A percentile compares a stretch with the other conserved stretches of the same genome.
phyloP scores from a whole-genome alignment of 257 asterid genomes.

The Fraxinus anomala region DNA sequence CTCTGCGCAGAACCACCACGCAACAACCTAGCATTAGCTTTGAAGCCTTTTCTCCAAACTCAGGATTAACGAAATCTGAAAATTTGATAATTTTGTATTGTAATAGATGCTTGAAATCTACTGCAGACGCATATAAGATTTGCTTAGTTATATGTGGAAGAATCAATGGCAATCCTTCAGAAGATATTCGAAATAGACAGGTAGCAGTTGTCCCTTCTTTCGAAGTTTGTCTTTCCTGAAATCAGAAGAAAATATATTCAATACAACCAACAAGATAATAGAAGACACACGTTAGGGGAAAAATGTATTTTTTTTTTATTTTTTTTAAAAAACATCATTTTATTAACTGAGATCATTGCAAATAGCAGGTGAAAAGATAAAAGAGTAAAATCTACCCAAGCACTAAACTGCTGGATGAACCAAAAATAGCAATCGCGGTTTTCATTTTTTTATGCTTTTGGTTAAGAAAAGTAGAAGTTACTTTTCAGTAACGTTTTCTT shows the following conservation, averaged over 20 bases:
- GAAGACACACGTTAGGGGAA: not conserved
- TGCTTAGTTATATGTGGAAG: constrained; percentile 85
- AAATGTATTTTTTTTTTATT: not conserved
- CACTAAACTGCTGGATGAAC: no score
- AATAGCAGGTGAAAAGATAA: no score
- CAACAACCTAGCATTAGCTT: constrained; percentile 82
- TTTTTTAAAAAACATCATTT: no score
- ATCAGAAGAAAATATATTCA: constrained; percentile 17
- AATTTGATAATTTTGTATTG: constrained; percentile 77
- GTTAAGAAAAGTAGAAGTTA: not conserved
- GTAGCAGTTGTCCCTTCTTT: constrained; percentile 74
- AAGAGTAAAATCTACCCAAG: no score
- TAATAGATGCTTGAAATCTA: constrained; percentile 80
- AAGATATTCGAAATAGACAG: constrained; percentile 87
- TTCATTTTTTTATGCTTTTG: not conserved
- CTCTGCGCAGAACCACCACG: constrained; percentile 67
- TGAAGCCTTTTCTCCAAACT: constrained; percentile 63
- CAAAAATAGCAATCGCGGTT: no score
- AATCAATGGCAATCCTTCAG: constrained; percentile 94
- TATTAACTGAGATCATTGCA: no score
- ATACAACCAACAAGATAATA: not conserved
- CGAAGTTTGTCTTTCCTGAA: constrained; percentile 90
- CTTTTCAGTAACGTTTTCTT: not conserved
- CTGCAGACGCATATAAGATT: constrained; percentile 64
- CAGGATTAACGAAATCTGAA: constrained; percentile 64